Evolutionary conservation across 2,329 filamentous ascomycete species (phyloP), one percentile per base, ranked within the genome.

Genomic region (Chaetomium sp.): DNA sequence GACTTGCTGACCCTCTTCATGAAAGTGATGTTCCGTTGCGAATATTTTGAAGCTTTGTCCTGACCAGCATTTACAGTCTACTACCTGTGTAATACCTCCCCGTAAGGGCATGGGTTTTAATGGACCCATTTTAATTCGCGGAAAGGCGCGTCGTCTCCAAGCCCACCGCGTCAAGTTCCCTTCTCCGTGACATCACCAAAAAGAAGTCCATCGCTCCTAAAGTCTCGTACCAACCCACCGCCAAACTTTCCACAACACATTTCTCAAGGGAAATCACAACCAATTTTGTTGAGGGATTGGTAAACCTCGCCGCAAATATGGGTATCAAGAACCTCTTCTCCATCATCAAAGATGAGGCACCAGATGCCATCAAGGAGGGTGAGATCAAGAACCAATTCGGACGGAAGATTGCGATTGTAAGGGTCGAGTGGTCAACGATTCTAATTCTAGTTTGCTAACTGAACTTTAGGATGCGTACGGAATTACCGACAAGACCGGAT

Each of bases 301-400:
- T 38, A 38, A 38, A 12, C 6, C 40, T 45, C 40, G 27, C 49
- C 44, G 65, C 64, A 62, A 76, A 62, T 42, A 85, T 84, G 79
- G 79, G 82, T 71, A 86, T 86, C 65, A 86, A 85, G 78, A 83
- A 88, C 65, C 81, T 94, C 44, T 90, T 86, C 71, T 80, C 83
- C 62, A 86, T 94, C 71, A 90, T 94, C 73, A 87, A 88, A 67
- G 91, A 96, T 69, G 88, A 97, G 76, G 89, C 91, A 62, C 94
- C 94, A n/a, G 89, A 91, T 74, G 88, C 94, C 37, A 83, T 96
- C 79, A 97, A 96, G 74, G 87, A 91, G 68, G 90, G 94, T 58
- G 94, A 99, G 69, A 99, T 99, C 79, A 99, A 99, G 76, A 92
- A 92, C 66, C 94, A 99, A 63, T 99, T 99, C 70, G 94, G 94